Conservation (phyloP, 2,329 filamentous ascomycete species). For the Tolypocladium ophioglossoides region DNA sequence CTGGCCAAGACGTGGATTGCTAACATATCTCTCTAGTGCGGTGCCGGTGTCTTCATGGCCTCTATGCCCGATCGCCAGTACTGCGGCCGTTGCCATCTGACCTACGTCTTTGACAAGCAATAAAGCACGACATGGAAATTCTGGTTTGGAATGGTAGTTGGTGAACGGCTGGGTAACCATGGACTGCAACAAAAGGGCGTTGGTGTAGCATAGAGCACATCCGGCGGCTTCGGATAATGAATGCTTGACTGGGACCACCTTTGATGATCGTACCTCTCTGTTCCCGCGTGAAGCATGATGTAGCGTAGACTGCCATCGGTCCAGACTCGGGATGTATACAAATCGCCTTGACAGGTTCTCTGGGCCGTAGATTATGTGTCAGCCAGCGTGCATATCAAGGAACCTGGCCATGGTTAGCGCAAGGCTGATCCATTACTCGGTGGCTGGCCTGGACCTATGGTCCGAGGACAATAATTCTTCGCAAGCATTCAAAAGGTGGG, state of each 20-base stretch:
- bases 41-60: conserved; percentile 99
- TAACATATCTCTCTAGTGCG: conserved; percentile 51
- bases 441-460: neutral
- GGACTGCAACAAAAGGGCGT: conserved; percentile 24
- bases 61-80: conserved; percentile 99
- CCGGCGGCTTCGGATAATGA: conserved; percentile 28
- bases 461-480: neutral
- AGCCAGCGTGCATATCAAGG: neutral
- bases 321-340: neutral
- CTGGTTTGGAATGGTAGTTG: conserved; percentile 18
- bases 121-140: conserved; percentile 26
- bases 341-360: neutral
- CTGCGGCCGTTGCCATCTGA: conserved; percentile 67
- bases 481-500: neutral
- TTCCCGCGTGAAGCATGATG: conserved; percentile 5
- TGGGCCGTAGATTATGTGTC: neutral
- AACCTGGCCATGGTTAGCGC: no score
- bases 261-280: neutral
- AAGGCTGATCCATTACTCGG: neutral
- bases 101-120: conserved; percentile 64
- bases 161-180: conserved; percentile 19
- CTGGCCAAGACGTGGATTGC: neutral
- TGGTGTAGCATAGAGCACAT: conserved; percentile 33
- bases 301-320: neutral
- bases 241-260: conserved; percentile 18